Conservation (phyloP, 768 basidiomycete species). For the Tulasnella sp. region DNA sequence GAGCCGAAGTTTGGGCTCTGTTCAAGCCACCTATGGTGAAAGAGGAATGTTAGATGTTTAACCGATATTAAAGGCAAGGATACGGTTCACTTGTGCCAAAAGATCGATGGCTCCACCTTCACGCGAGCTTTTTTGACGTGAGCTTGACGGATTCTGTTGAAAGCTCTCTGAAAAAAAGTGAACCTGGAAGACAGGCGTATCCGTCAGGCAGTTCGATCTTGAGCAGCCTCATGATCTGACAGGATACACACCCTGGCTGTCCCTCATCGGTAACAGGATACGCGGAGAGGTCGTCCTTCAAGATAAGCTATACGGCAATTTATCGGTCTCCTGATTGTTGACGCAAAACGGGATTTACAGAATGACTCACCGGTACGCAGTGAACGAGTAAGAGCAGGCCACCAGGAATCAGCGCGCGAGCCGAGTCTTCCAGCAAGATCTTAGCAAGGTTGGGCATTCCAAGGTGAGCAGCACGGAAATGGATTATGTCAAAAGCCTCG, state of each 20-base stretch:
- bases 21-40: background rate
- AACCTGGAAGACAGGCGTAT: background rate
- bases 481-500: constrained; percentile 32
- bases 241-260: background rate
- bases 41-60: background rate
- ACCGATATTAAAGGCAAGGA: background rate
- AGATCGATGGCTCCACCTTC: background rate
- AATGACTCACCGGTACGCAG: background rate
- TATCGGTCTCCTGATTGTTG: background rate
- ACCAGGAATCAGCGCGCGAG: background rate
- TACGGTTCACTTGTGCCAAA: background rate
- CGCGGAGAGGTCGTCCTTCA: background rate
- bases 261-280: constrained; percentile 9
- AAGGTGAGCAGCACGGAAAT: constrained; percentile 31
- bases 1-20: background rate
- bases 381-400: background rate
- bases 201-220: background rate
- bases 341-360: background rate
- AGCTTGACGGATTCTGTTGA: background rate
- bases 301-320: background rate
- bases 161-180: background rate
- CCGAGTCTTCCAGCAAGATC: background rate
- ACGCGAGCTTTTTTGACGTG: constrained; percentile 3
- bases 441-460: background rate
- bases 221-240: background rate